Evolutionary conservation across 768 basidiomycete species (phyloP).

Genomic region (Termitomyces bulborhizus): DNA sequence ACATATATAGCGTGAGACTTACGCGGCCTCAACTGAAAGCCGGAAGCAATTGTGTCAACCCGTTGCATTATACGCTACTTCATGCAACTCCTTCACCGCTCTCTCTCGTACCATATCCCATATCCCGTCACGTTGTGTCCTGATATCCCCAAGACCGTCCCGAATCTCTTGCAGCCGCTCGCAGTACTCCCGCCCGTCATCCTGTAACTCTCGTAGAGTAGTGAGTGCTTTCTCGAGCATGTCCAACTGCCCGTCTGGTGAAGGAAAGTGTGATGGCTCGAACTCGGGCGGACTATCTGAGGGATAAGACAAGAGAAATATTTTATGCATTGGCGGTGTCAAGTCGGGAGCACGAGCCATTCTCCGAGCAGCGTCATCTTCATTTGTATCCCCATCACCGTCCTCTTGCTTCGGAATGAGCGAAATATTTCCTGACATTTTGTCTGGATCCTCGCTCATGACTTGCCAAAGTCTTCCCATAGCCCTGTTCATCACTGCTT

Average conservation of each 20-base stretch:
- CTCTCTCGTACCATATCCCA: slow-evolving; percentile 75
- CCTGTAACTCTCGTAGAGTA: slow-evolving; percentile 72
- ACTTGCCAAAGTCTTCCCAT: slow-evolving; percentile 79
- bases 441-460: slow-evolving; percentile 64
- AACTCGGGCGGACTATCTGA: slow-evolving; percentile 35
- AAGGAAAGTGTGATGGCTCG: slow-evolving; percentile 59
- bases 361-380: slow-evolving; percentile 33
- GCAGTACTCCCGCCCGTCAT: slow-evolving; percentile 83
- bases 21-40: neutral
- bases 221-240: slow-evolving; percentile 71
- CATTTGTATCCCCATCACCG: slow-evolving; percentile 49
- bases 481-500: slow-evolving; percentile 64
- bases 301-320: slow-evolving; percentile 51
- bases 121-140: slow-evolving; percentile 62
- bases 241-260: slow-evolving; percentile 61
- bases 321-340: slow-evolving; percentile 57
- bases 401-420: slow-evolving; percentile 66
- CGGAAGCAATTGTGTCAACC: slow-evolving; percentile 3
- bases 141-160: slow-evolving; percentile 71
- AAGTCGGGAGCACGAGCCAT: slow-evolving; percentile 61
- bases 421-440: slow-evolving; percentile 26
- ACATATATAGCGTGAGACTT: slow-evolving; percentile 4
- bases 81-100: slow-evolving; percentile 71
- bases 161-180: slow-evolving; percentile 81
- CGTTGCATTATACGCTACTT: slow-evolving; percentile 41